These are phyloP conservation scores for Lecanoromycetidae sp. DNA, from an alignment of 2,329 filamentous ascomycete species.

Conservation along the genomic window DNA sequence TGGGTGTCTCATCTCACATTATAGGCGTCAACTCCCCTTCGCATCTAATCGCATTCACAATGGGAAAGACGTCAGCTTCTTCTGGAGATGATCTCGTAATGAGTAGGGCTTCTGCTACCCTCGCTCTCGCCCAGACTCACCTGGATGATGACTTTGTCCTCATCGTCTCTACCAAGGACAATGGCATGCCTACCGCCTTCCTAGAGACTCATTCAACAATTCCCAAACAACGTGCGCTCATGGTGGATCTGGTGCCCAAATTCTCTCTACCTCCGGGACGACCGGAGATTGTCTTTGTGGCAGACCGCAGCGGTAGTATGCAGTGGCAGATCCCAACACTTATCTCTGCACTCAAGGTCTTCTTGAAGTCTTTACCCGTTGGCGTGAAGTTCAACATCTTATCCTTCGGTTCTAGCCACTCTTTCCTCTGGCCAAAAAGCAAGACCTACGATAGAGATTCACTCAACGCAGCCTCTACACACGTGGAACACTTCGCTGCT, in stretches of 20 bases:
- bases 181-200: constrained; percentile 49
- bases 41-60: constrained; percentile 53
- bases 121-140: constrained; percentile 41
- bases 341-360: constrained; percentile 41
- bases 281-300: constrained; percentile 59
- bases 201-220: constrained; percentile 54
- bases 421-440: constrained; percentile 39
- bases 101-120: constrained; percentile 49
- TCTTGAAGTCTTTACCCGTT: constrained; percentile 46
- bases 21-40: constrained; percentile 53
- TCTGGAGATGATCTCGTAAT: constrained; percentile 38
- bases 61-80: constrained; percentile 46
- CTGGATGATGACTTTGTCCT: constrained; percentile 57
- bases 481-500: constrained; percentile 33
- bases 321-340: constrained; percentile 36
- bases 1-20: constrained; percentile 45
- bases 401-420: constrained; percentile 38
- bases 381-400: constrained; percentile 47
- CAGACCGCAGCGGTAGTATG: constrained; percentile 57
- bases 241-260: constrained; percentile 59
- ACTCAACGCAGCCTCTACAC: constrained; percentile 32
- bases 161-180: constrained; percentile 50
- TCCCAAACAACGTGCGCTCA: constrained; percentile 51
- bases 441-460: constrained; percentile 35
- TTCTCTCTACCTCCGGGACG: constrained; percentile 38